Percentiles rank a stretch among this genome's conserved stretches.
These are phyloP conservation scores for Ilex aquifolium DNA, from an alignment of 257 asterid species.

Conservation along the genomic window DNA sequence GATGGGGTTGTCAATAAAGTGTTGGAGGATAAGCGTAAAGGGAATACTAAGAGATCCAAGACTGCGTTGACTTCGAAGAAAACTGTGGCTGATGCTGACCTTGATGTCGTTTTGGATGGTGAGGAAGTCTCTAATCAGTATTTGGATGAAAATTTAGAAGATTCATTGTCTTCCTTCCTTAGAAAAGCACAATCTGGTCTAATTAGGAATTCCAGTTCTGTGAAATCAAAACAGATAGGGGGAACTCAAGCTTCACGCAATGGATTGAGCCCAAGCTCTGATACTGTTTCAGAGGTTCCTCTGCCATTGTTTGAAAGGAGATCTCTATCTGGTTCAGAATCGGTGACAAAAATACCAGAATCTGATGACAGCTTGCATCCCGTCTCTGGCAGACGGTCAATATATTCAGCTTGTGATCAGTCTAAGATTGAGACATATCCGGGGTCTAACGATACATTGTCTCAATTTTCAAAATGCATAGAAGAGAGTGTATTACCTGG, in stretches of 20 bases:
- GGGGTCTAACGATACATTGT: slow-evolving; percentile 17
- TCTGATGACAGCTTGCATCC: slow-evolving; percentile 19
- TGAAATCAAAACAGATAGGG: slow-evolving; percentile 38
- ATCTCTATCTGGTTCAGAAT: slow-evolving; percentile 18
- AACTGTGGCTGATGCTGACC: slow-evolving; percentile 19
- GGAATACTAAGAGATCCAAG: slow-evolving; percentile 37
- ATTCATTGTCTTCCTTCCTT: slow-evolving; percentile 57
- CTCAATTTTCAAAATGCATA: slow-evolving; percentile 18
- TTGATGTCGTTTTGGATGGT: slow-evolving; percentile 19
- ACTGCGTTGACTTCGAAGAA: slow-evolving; percentile 22
- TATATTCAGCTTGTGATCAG: slow-evolving; percentile 7
- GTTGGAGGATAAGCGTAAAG: slow-evolving; percentile 24
- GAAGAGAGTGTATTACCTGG: slow-evolving; percentile 10
- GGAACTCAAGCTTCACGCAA: slow-evolving; percentile 29
- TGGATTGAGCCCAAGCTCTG: slow-evolving; percentile 22
- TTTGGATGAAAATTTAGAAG: slow-evolving; percentile 45
- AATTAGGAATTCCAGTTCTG: slow-evolving; percentile 34
- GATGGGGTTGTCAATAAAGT: slow-evolving; percentile 24
- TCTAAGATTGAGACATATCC: slow-evolving; percentile 3
- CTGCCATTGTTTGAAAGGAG: slow-evolving; percentile 15
- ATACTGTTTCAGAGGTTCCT: slow-evolving; percentile 29
- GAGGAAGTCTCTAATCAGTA: slow-evolving; percentile 13
- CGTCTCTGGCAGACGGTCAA: slow-evolving; percentile 19
- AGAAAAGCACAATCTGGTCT: slow-evolving; percentile 58
- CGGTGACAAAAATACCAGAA: slow-evolving; percentile 22